These are phyloP conservation scores for Aureobasidium sp. DNA, from an alignment of 2,329 filamentous ascomycete genomes.

Conservation along the genomic window DNA sequence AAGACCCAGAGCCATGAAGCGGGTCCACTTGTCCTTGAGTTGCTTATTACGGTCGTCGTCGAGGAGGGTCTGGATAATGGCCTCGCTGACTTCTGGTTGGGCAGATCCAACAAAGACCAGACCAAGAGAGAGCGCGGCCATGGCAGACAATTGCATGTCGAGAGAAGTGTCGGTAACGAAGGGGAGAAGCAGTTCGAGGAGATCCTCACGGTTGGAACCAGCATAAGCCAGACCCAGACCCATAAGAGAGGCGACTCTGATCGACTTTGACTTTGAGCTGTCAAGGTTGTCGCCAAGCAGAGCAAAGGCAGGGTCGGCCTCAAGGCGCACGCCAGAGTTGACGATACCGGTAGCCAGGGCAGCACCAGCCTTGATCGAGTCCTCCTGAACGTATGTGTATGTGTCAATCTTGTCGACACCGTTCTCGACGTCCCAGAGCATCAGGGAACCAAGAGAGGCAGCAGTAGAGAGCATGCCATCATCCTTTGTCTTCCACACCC, in stretches of 20 bases:
- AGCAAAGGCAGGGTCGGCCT: slow-evolving; percentile 83
- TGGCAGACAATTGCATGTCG: slow-evolving; percentile 92
- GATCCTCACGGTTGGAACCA: slow-evolving; percentile 81
- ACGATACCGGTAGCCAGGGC: slow-evolving; percentile 91
- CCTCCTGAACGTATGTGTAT: slow-evolving; percentile 78
- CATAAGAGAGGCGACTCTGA: slow-evolving; percentile 85
- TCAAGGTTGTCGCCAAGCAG: slow-evolving; percentile 78
- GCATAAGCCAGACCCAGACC: slow-evolving; percentile 91
- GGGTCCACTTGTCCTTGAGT: slow-evolving; percentile 95
- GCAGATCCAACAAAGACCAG: slow-evolving; percentile 89
- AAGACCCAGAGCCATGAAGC: slow-evolving; percentile 89
- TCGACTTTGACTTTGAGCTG: slow-evolving; percentile 64
- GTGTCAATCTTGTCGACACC: slow-evolving; percentile 91
- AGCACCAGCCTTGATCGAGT: slow-evolving; percentile 81
- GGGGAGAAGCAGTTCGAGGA: slow-evolving; percentile 77
- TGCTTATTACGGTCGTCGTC: slow-evolving; percentile 87
- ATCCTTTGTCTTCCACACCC: slow-evolving; percentile 99
- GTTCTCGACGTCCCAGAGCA: slow-evolving; percentile 88
- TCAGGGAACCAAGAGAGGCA: slow-evolving; percentile 81
- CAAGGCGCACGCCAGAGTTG: slow-evolving; percentile 82
- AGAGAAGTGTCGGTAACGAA: slow-evolving; percentile 75
- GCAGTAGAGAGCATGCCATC: slow-evolving; percentile 96
- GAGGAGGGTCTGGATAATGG: slow-evolving; percentile 84
- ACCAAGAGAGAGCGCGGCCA: slow-evolving; percentile 86
- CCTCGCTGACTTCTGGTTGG: slow-evolving; percentile 81